These are phyloP conservation scores for Clavaria fumosa DNA, from an alignment of 768 basidiomycete species.

Conservation along the genomic window DNA sequence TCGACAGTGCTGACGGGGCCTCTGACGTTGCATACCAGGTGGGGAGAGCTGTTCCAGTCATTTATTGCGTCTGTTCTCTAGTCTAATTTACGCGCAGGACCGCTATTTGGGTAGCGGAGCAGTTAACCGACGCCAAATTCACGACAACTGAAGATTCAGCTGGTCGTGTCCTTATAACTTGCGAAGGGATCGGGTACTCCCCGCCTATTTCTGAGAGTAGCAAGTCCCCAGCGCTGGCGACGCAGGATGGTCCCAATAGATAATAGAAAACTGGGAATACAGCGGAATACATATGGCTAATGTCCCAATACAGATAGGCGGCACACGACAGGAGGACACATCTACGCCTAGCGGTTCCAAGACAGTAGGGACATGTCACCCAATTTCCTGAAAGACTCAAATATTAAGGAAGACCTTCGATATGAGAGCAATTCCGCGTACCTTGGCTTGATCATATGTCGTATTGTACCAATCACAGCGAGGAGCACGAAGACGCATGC, in stretches of 20 bases:
- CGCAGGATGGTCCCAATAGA: no score
- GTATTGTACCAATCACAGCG: conserved; percentile 74
- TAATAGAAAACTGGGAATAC: no score
- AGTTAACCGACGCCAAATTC: conserved; percentile 54
- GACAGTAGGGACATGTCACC: conserved; percentile 81
- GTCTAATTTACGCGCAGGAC: conserved; percentile 24
- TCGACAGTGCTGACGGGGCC: conserved; percentile 43
- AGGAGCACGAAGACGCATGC: conserved; percentile 78
- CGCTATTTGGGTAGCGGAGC: conserved; percentile 60
- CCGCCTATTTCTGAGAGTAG: no score
- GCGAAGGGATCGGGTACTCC: conserved; percentile 54
- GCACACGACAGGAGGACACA: no score
- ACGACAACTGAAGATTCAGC: conserved; percentile 26
- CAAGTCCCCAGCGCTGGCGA: no score
- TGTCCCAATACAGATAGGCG: no score
- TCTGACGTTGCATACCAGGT: conserved; percentile 57
- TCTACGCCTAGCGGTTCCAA: conserved; percentile 47
- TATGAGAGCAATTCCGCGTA: conserved; percentile 14
- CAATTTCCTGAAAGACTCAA: conserved; percentile 37
- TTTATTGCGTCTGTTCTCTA: background rate
- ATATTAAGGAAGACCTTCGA: conserved; percentile 8
- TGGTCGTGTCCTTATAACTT: conserved; percentile 33
- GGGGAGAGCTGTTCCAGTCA: conserved; percentile 6
- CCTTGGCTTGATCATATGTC: conserved; percentile 90
- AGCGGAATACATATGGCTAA: no score